Base-by-base conservation (phyloP, 2,329 filamentous ascomycete genomes). In the Parascedosporium putredinis region DNA sequence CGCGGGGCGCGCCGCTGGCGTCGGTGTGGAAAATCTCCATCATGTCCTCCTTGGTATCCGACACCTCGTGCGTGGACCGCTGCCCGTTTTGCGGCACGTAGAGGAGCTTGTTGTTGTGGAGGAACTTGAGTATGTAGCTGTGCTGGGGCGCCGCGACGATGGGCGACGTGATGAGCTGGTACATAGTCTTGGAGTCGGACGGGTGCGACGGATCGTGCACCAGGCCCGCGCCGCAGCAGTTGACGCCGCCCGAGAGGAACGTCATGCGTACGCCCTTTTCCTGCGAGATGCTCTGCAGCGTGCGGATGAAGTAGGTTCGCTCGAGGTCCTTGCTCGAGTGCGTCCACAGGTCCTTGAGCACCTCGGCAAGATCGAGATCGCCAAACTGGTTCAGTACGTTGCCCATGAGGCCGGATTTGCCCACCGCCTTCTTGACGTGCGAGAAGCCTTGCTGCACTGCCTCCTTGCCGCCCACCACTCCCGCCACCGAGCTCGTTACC, bases 21-120 rank as follows among this genome's bases (percentile, higher is more conserved):
- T 98, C 93, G 6, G 84, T 87, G 60, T 93, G 88, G 76, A 98
- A 98, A 57, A 98, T 94, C 71, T 98, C 93, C 86, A 98, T 95
- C 93, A 98, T 98, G 68, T 98, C 93, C 66, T 98, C 93, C 67
- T 98, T 97, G 44, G 93, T 98, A 64, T 98, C 93, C 2, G 83
- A 86, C 1, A 86, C 77, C 55, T 83, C 78, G 53, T 88, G 80
- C 2, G 76, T 84, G 1, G 85, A 83, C 55, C 79, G 78, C 51
- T 88, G 81, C 1, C 91, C 91, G 65, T 98, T 98, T 50, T 79
- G 75, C 0, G 93, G 93, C 50, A 98, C 76, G 65, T 96, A 98
- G 24, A 97, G 80, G 33, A 86, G 80, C 66, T 91, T 93, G 69
- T 90, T 91, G 72, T 86, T 93, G 73, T 97, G 89, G n/a, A 98